Evolutionary conservation across 2,329 filamentous ascomycete species (phyloP), one percentile per base, ranked within the genome.

Genomic region (Colletotrichum destructivum): DNA sequence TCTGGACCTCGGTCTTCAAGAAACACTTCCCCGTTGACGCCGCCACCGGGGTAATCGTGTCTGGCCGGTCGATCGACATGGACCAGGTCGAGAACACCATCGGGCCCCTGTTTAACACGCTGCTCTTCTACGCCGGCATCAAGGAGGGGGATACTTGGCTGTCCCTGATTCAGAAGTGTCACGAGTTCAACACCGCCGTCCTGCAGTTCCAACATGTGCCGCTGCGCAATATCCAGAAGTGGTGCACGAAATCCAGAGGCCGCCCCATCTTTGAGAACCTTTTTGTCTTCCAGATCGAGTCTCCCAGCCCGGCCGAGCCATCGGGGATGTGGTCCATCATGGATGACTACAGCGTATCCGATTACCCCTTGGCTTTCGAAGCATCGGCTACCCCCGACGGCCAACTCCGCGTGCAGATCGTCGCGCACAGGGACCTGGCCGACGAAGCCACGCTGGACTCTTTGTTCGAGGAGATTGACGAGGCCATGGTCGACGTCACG

Each of bases 31-130:
- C 81, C 3, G 78, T 81, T 18, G 80, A 85, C 8, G 81, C 88
- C 1, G 88, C 89, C 0, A 84, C 95, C 16, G 96, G 96, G 0
- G 83, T 97, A 23, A 88, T 98, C 15, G 88, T 94, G 0, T 96
- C 95, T 8, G 96, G 95, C 0, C 88, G 95, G 71, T 89, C 90
- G 0, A 88, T 97, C 5, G 89, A 93, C 54, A 82, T 94, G 15
- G 87, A 91, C 9, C 85, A 85, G 2, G 88, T 91, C 2, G 92
- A 95, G 57, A 78, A 85, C 26, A 89, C 93, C 0, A 88, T 96
- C 52, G 96, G 95, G 0, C 95, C 96, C 0, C 83, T 98, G 23
- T 97, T 98, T 86, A 98, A 98, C 78, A 98, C 95, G 0, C 84
- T 98, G 1, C 94, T 95, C 0, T 94, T 93, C 78, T 86, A 89